These are phyloP conservation scores for Onygenales sp. DNA, from an alignment of 2,329 filamentous ascomycete species.

Conservation along the genomic window DNA sequence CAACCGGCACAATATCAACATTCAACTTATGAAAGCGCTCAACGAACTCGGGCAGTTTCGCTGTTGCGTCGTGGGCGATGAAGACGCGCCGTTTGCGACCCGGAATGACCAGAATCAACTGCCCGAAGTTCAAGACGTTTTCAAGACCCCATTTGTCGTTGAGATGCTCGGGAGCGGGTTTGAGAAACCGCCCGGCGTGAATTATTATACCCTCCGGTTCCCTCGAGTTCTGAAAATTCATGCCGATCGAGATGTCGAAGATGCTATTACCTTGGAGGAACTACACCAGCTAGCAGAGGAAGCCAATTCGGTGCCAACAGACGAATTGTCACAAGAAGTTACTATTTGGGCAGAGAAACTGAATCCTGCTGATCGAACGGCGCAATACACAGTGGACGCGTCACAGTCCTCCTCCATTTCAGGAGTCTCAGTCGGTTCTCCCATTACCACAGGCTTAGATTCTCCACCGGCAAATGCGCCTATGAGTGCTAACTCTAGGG, in stretches of 20 bases:
- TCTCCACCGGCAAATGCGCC: neutral
- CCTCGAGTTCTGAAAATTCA: slow-evolving; percentile 69
- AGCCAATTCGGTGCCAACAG: slow-evolving; percentile 39
- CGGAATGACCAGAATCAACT: slow-evolving; percentile 34
- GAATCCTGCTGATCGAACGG: slow-evolving; percentile 4
- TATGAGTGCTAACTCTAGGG: neutral
- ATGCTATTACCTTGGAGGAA: slow-evolving; percentile 60
- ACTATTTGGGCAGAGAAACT: slow-evolving; percentile 5
- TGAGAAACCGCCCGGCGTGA: slow-evolving; percentile 58
- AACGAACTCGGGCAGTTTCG: slow-evolving; percentile 38
- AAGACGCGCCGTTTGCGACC: slow-evolving; percentile 32
- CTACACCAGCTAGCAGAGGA: slow-evolving; percentile 57
- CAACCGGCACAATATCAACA: slow-evolving; percentile 39
- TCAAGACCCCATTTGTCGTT: slow-evolving; percentile 63
- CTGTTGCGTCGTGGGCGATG: slow-evolving; percentile 26
- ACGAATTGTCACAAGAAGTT: slow-evolving; percentile 11
- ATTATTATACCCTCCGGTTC: slow-evolving; percentile 68
- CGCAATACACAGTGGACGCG: slow-evolving; percentile 10
- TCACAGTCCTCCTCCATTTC: slow-evolving; percentile 6
- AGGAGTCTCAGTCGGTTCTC: neutral
- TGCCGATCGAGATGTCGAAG: slow-evolving; percentile 59
- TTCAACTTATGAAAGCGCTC: slow-evolving; percentile 43
- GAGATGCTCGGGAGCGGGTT: slow-evolving; percentile 75
- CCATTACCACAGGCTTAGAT: neutral
- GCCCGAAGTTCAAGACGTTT: slow-evolving; percentile 39